These are phyloP conservation scores for Picea sitchensis DNA, from an alignment of 75 land plant genomes.

Conservation along the genomic window DNA sequence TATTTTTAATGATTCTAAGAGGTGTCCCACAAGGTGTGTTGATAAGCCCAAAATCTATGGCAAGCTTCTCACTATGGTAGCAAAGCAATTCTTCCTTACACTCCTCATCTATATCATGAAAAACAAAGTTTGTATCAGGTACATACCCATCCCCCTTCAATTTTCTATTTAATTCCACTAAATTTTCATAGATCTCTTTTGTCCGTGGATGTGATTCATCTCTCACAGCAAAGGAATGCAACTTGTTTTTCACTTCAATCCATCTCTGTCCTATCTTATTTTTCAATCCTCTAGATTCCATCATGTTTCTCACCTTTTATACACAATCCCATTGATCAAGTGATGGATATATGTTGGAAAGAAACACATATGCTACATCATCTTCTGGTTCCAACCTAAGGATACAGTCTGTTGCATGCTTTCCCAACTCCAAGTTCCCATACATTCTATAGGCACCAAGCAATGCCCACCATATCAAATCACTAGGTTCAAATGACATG, in stretches of 20 bases:
- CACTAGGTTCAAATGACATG: no score
- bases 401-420: neutral
- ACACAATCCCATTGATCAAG: neutral
- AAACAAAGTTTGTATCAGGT: no score
- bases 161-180: neutral
- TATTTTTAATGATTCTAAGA: neutral
- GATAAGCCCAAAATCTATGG: neutral
- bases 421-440: neutral
- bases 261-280: constrained; percentile 37
- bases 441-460: neutral
- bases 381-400: constrained; percentile 4
- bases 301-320: neutral
- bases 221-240: constrained; percentile 25
- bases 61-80: neutral
- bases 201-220: constrained; percentile 24
- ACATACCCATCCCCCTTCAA: no score
- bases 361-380: constrained; percentile 1
- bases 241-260: constrained; percentile 27
- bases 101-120: no score
- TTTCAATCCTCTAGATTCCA: constrained; percentile 25
- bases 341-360: constrained; percentile 15
- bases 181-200: constrained; percentile 17
- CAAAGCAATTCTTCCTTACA: no score
- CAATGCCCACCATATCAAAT: no score
- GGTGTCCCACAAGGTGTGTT: neutral